Conservation (phyloP, 164 flowering plant species). For the Hamamelis virginiana region DNA sequence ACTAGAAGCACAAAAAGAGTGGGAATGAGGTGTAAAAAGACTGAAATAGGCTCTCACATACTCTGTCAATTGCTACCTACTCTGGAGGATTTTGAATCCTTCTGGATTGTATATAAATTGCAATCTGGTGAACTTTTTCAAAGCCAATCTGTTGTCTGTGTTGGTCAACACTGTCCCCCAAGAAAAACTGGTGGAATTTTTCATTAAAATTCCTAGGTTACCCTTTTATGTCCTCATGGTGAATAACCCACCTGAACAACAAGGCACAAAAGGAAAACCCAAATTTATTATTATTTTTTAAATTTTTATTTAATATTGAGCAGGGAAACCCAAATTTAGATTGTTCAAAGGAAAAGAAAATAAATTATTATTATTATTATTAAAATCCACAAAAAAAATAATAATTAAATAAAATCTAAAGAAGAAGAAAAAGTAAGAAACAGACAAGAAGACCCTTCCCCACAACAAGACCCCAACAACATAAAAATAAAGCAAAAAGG, state of each 20-base stretch:
- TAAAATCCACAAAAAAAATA: background rate
- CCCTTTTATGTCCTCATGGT: conserved; percentile 27
- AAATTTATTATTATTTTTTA: too few relatives aligned
- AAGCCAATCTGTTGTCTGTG: conserved; percentile 11
- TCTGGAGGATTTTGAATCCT: conserved; percentile 13
- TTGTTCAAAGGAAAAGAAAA: background rate
- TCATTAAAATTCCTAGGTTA: conserved; percentile 39
- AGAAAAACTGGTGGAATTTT: conserved; percentile 19
- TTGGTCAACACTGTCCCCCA: conserved; percentile 36
- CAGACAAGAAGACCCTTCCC: conserved; percentile 25
- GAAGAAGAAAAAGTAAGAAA: conserved; percentile 14
- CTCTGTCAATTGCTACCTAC: conserved; percentile 10
- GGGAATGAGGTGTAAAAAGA: background rate
- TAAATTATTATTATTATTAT: too few relatives aligned
- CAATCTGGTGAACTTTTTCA: conserved; percentile 14
- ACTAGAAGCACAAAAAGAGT: too few relatives aligned
- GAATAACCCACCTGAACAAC: conserved; percentile 37
- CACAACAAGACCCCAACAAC: conserved; percentile 17
- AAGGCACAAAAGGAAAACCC: conserved; percentile 26
- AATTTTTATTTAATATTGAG: too few relatives aligned
- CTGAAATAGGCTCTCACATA: background rate
- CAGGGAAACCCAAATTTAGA: too few relatives aligned
- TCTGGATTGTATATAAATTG: conserved; percentile 1
- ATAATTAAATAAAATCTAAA: conserved; percentile 4
- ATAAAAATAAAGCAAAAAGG: conserved; percentile 4